Evolutionary conservation across 2,329 filamentous ascomycete species (phyloP).

Genomic region (Pseudocercospora crystallina): DNA sequence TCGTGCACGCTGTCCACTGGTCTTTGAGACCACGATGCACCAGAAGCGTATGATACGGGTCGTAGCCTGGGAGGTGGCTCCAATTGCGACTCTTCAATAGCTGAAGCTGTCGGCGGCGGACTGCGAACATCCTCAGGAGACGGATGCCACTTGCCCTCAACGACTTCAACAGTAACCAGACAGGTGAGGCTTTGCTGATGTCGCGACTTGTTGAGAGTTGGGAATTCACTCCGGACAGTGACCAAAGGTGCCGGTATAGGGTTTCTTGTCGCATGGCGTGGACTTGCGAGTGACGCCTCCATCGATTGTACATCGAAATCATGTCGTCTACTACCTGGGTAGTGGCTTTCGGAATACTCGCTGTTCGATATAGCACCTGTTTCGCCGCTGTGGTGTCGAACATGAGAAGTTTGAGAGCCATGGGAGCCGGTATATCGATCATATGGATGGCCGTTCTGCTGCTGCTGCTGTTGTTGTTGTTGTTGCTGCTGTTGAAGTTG

Average conservation of each 20-base stretch:
- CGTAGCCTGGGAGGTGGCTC: conserved; percentile 51
- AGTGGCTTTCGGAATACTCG: conserved; percentile 75
- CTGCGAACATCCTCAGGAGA: conserved; percentile 73
- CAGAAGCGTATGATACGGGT: conserved; percentile 42
- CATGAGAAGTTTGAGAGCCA: conserved; percentile 56
- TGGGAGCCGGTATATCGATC: conserved; percentile 24
- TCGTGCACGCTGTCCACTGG: conserved; percentile 62
- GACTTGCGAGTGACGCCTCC: conserved; percentile 79
- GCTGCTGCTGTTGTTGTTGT: too few species aligned
- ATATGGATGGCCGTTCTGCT: conserved; percentile 5
- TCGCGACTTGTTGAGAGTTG: conserved; percentile 84
- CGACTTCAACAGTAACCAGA: conserved; percentile 88
- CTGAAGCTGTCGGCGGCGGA: conserved; percentile 50
- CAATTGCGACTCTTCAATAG: conserved; percentile 51
- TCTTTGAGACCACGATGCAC: conserved; percentile 22
- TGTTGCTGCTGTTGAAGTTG: background rate
- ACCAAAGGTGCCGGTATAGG: conserved; percentile 88
- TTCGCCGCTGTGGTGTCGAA: conserved; percentile 74
- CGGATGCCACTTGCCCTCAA: conserved; percentile 86
- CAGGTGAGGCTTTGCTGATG: conserved; percentile 96
- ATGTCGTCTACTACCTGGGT: conserved; percentile 70
- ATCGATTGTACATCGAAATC: conserved; percentile 97
- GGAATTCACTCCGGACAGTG: conserved; percentile 95
- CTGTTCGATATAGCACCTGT: conserved; percentile 73
- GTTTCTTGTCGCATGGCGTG: conserved; percentile 69